phyloP scores from a whole-genome alignment of 306 rosid species.

The Gleditsia sinensis region DNA sequence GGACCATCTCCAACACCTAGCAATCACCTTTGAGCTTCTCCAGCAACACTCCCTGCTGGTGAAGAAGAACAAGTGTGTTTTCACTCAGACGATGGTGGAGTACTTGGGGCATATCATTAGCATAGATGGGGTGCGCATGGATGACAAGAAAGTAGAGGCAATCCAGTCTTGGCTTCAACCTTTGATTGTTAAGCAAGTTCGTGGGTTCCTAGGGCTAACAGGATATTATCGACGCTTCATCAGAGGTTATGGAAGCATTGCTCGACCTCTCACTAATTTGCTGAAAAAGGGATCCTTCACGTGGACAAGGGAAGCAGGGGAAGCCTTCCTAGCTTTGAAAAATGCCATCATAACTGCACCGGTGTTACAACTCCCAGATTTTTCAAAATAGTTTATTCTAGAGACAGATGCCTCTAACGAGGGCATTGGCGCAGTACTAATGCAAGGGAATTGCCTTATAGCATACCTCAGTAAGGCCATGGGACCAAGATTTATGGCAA shows the following conservation, averaged over 20 bases:
- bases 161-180: background rate
- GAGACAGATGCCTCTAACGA: too few species aligned
- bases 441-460: too few species aligned
- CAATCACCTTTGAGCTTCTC: too few species aligned
- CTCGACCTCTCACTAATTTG: background rate
- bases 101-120: background rate
- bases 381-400: too few species aligned
- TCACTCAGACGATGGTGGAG: background rate
- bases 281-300: background rate
- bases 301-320: too few species aligned
- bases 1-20: background rate
- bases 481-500: background rate
- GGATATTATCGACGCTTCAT: too few species aligned
- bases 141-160: background rate
- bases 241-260: background rate
- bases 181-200: too few species aligned
- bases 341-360: background rate
- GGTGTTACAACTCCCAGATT: background rate
- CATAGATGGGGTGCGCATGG: fast-evolving
- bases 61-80: too few species aligned
- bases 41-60: background rate
- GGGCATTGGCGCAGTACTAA: too few species aligned
- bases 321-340: too few species aligned
- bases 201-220: too few species aligned
- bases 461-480: background rate